phyloP scores from a whole-genome alignment of 306 rosid genomes.

The Dryas drummondii region DNA sequence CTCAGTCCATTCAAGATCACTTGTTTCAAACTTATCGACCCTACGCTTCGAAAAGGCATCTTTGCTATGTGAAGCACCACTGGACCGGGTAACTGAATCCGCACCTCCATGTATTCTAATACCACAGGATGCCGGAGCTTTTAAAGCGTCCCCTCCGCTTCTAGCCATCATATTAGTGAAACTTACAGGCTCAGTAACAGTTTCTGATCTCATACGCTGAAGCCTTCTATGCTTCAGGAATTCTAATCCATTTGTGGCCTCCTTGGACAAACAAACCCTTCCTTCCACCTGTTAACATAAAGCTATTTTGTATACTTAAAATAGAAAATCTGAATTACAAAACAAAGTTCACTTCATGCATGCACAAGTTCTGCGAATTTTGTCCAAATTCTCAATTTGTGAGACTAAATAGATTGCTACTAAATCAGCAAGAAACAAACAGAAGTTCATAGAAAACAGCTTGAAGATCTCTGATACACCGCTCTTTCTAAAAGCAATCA shows the following conservation, averaged over 20 bases:
- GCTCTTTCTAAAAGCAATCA: not conserved
- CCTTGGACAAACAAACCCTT: slow-evolving; percentile 66
- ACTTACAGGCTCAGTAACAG: slow-evolving; percentile 40
- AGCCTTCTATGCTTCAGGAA: slow-evolving; percentile 73
- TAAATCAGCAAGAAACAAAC: not conserved
- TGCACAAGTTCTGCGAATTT: not conserved
- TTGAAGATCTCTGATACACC: not conserved
- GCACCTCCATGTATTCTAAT: slow-evolving; percentile 55
- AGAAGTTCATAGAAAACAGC: not conserved
- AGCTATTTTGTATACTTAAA: not conserved
- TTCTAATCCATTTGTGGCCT: slow-evolving; percentile 73
- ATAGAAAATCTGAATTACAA: not conserved
- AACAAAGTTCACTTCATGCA: not conserved
- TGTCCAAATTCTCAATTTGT: not conserved
- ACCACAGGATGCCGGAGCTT: slow-evolving; percentile 72
- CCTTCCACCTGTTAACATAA: slow-evolving; percentile 72
- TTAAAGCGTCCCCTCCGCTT: slow-evolving; percentile 93
- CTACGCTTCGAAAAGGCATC: slow-evolving; percentile 56
- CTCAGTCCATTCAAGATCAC: slow-evolving; percentile 82
- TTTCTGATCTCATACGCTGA: slow-evolving; percentile 53
- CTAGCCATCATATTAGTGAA: slow-evolving; percentile 60
- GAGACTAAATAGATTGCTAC: not conserved
- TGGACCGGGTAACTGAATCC: slow-evolving; percentile 27
- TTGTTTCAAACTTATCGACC: slow-evolving; percentile 86
- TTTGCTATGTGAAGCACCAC: slow-evolving; percentile 28